A percentile compares a stretch with the other conserved stretches of the same genome.
Evolutionary conservation across 2,329 filamentous ascomycete species (phyloP).

Genomic region (Elsinoe arachidis): DNA sequence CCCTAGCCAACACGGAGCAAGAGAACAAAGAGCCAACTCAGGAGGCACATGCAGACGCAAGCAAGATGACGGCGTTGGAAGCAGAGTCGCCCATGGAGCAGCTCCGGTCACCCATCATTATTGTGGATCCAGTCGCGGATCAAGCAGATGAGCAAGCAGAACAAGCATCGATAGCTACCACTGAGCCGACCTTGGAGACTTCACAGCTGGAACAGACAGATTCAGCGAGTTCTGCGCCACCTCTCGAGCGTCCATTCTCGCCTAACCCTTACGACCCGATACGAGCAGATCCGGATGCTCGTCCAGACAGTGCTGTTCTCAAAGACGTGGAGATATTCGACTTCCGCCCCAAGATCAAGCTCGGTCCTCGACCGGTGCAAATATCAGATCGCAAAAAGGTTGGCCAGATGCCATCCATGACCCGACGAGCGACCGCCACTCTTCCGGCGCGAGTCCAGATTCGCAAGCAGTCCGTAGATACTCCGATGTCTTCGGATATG

Average conservation of each 20-base stretch:
- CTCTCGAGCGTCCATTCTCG: background rate
- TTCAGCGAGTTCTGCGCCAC: background rate
- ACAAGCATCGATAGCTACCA: background rate
- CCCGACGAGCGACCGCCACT: slow-evolving; percentile 39
- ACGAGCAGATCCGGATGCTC: background rate
- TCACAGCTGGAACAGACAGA: slow-evolving; percentile 7
- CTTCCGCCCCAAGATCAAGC: slow-evolving; percentile 72
- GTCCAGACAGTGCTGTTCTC: slow-evolving; percentile 4
- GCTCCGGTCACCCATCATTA: background rate
- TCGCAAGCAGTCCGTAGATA: slow-evolving; percentile 25
- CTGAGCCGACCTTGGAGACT: slow-evolving; percentile 1
- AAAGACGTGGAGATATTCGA: slow-evolving; percentile 10
- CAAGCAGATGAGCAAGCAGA: background rate
- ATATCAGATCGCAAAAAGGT: slow-evolving; percentile 42
- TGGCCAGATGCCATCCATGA: slow-evolving; percentile 5
- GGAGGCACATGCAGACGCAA: background rate
- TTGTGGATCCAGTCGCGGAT: background rate
- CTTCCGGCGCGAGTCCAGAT: slow-evolving; percentile 25
- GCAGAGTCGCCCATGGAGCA: background rate
- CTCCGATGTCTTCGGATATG: slow-evolving; percentile 12
- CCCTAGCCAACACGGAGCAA: background rate
- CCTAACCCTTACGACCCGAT: background rate
- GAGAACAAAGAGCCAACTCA: background rate
- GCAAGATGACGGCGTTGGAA: no score
- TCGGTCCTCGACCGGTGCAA: slow-evolving; percentile 73